Evolutionary conservation across 1,139 yeast genomes (phyloP), one percentile per base, ranked within the genome.

Genomic region (Pichia sp.): DNA sequence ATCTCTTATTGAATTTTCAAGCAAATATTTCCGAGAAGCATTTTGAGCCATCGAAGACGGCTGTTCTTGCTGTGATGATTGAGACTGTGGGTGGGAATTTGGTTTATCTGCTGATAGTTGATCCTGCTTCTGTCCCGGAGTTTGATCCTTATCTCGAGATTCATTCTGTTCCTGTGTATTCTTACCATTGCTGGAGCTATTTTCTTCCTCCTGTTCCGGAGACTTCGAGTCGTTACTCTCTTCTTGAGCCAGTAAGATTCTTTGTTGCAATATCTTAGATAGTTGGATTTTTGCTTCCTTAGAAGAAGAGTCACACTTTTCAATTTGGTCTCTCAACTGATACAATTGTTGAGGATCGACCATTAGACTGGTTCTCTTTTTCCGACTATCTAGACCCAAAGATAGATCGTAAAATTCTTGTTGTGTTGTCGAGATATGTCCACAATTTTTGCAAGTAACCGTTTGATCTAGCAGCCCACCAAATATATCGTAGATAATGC

Each of bases 321-420:
- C 64, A 47, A 67, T 64, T 56, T 67, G 64, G 44, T 61, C 58
- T 51, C 59, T 66, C 29, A 67, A 54, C 51, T 61, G 63, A 42
- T 52, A 52, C 45, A 67, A 51, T 52, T 67, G 67, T 40, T 58
- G 54, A 5, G 67, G 59, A 48, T 64, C 67, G 34, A 59, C 54
- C 54, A 62, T 49, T 44, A 67, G 60, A 55, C 67, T 66, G 54
- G 72, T 71, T 58, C 75, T 72, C 62, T 76, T 80, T 59, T 75
- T 81, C 56, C 69, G 70, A 49, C 75, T 76, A 61, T 75, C 78
- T 61, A 85, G 75, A 51, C 87, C 92, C 50, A 93, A 77, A 6
- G 97, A 87, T 57, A 93, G 75, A 71, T 93, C 99, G 68, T 92
- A 92, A 66, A 93, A 88, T 68, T 95, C 97, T 71, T 93, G 99